Evolutionary conservation across 805 yeast genomes (phyloP).

Genomic region (Wickerhamiella azymoides): DNA sequence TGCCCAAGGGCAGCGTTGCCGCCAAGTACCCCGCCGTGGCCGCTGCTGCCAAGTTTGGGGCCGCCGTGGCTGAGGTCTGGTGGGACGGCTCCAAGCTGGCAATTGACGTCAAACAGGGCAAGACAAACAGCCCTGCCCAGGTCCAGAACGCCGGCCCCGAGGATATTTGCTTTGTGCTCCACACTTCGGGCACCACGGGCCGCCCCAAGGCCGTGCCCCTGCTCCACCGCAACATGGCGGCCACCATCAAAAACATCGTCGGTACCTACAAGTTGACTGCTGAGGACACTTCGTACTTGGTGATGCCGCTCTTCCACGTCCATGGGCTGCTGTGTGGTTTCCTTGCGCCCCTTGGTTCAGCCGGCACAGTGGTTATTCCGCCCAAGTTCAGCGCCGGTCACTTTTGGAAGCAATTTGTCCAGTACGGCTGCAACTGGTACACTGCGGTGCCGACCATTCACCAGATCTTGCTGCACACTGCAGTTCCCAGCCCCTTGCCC

Average conservation of each 20-base stretch:
- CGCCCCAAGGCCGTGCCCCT: slow-evolving; percentile 64
- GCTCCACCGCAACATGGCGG: slow-evolving; percentile 47
- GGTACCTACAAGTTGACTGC: slow-evolving; percentile 40
- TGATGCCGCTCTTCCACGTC: slow-evolving; percentile 69
- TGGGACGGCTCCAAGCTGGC: slow-evolving; percentile 34
- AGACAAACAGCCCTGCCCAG: not conserved
- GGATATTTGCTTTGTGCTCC: slow-evolving; percentile 51
- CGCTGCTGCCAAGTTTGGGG: slow-evolving; percentile 36
- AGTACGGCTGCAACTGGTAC: slow-evolving; percentile 48
- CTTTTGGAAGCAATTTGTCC: slow-evolving; percentile 47
- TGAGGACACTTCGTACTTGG: slow-evolving; percentile 44
- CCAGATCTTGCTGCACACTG: slow-evolving; percentile 43
- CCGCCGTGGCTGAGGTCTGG: slow-evolving; percentile 40
- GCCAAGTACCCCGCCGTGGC: slow-evolving; percentile 32
- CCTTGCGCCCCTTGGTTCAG: slow-evolving; percentile 44
- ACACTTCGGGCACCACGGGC: slow-evolving; percentile 68
- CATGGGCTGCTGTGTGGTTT: slow-evolving; percentile 61
- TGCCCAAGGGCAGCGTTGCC: slow-evolving; percentile 37
- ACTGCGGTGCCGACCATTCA: slow-evolving; percentile 71
- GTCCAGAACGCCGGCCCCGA: slow-evolving; percentile 27
- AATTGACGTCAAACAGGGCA: slow-evolving; percentile 12
- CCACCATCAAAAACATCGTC: slow-evolving; percentile 45
- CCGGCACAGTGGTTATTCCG: slow-evolving; percentile 53
- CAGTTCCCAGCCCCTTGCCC: slow-evolving; percentile 38
- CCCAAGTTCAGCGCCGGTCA: slow-evolving; percentile 42